A percentile compares a stretch with the other conserved stretches of the same genome.
Evolutionary conservation across 257 asterid species (phyloP).

Genomic region (Euphrasia confusa): DNA sequence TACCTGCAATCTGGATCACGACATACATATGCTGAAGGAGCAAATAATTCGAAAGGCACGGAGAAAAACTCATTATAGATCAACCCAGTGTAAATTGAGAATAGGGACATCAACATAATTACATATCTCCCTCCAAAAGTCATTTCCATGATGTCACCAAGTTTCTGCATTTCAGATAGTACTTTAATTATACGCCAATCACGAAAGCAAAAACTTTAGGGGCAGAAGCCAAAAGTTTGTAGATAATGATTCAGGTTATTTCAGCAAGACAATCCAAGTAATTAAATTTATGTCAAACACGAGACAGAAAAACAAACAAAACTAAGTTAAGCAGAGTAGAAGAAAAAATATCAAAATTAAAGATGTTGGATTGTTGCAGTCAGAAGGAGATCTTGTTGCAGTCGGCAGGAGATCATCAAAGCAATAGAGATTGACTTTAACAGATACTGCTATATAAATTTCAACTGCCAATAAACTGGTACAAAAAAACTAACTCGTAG

Average conservation of each 20-base stretch:
- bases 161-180: slow-evolving; percentile 65
- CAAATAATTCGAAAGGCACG: slow-evolving; percentile 80
- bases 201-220: slow-evolving; percentile 7
- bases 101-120: slow-evolving; percentile 83
- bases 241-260: slow-evolving; percentile 14
- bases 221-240: slow-evolving; percentile 6
- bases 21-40: slow-evolving; percentile 80
- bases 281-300: background rate
- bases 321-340: slow-evolving; percentile 3
- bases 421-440: slow-evolving; percentile 9
- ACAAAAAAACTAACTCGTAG: slow-evolving; percentile 19
- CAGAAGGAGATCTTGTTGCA: slow-evolving; percentile 15
- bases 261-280: slow-evolving; percentile 12
- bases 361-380: slow-evolving; percentile 6
- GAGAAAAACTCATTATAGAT: slow-evolving; percentile 96
- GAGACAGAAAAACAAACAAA: slow-evolving; percentile 5
- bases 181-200: slow-evolving; percentile 21
- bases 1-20: slow-evolving; percentile 93
- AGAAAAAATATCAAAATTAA: background rate
- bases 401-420: slow-evolving; percentile 20
- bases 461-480: background rate
- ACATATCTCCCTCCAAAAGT: slow-evolving; percentile 97
- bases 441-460: background rate
- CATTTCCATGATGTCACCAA: slow-evolving; percentile 98
- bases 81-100: slow-evolving; percentile 94